Base-by-base conservation (phyloP, 2,329 filamentous ascomycete species). In the Aureobasidium zeae region DNA sequence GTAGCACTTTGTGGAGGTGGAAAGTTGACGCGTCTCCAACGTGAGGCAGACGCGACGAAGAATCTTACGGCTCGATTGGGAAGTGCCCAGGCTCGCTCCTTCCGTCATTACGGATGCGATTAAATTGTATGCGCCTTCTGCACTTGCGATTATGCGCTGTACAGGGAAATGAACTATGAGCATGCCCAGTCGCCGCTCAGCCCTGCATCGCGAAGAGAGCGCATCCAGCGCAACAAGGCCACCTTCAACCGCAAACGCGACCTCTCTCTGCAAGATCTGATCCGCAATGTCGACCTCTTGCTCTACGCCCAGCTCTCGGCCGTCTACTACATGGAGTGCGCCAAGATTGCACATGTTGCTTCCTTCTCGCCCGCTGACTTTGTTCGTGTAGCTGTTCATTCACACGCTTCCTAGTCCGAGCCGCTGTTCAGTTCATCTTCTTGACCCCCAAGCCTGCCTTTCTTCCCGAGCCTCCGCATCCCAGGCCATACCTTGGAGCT, bases 321-420 rank as follows among this genome's bases (percentile, higher is more conserved):
- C 6, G 59, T 79, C 47, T 81, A 81, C 59, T 76, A 80, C 57
- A 69, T 79, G 61, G 77, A 81, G 75, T 79, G 66, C 54, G 72
- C 55, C 45, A 28, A 30, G 21, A n/a, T 9, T 12, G 3, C 10
- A 11, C 13, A n/a, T n/a, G n/a, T n/a, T n/a, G n/a, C 24, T 24
- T 17, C 9, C 11, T 12, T n/a, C 22, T 10, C 25, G 2, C 20
- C 15, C 19, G 20, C 37, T 41, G 12, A 29, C 22, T 11, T n/a
- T n/a, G 5, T 26, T 6, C 12, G 20, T n/a, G 28, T 11, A 76
- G 75, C 61, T 77, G 73, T 58, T 77, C 74, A 8, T 69, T 77
- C 53, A 59, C 75, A 48, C 68, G 74, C 49, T 73, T 80, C 51
- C 56, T 69, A 35, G 50, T 77, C 24, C 73, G 76, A 41, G 69